Conservation (phyloP, 495 filamentous ascomycete species). For the Penicillium pancosmium region DNA sequence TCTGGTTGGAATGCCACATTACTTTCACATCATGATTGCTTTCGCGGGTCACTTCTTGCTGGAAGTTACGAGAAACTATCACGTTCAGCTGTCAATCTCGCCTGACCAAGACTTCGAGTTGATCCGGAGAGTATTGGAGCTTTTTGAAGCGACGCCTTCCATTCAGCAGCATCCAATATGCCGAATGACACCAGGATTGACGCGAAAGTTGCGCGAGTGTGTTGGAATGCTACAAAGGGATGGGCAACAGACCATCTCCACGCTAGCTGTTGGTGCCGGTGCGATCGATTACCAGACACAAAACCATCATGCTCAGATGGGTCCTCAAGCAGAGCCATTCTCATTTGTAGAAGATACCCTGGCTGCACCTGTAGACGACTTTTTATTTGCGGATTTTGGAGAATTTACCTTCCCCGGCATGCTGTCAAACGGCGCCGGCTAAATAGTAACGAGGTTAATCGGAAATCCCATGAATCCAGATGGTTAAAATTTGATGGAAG, state of each 20-base stretch:
- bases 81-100: conserved; percentile 25
- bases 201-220: conserved; percentile 29
- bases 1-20: conserved; percentile 48
- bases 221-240: conserved; percentile 18
- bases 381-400: conserved; percentile 26
- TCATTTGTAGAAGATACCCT: conserved; percentile 18
- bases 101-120: conserved; percentile 24
- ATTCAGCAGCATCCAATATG: conserved; percentile 32
- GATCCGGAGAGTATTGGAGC: conserved; percentile 24
- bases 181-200: conserved; percentile 33
- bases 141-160: conserved; percentile 26
- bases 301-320: conserved; percentile 1
- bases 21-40: conserved; percentile 52
- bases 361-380: conserved; percentile 20
- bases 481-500: no score
- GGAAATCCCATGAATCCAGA: no score
- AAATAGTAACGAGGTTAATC: background rate
- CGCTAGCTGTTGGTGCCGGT: conserved; percentile 1
- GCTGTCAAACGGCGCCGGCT: conserved; percentile 19
- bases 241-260: conserved; percentile 6
- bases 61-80: conserved; percentile 37
- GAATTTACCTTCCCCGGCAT: conserved; percentile 28
- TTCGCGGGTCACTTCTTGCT: conserved; percentile 50
- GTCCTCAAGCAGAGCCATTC: conserved; percentile 13
- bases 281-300: conserved; percentile 15